Base-by-base conservation (phyloP, 2,329 filamentous ascomycete genomes). In the Nigrospora sphaerica region DNA sequence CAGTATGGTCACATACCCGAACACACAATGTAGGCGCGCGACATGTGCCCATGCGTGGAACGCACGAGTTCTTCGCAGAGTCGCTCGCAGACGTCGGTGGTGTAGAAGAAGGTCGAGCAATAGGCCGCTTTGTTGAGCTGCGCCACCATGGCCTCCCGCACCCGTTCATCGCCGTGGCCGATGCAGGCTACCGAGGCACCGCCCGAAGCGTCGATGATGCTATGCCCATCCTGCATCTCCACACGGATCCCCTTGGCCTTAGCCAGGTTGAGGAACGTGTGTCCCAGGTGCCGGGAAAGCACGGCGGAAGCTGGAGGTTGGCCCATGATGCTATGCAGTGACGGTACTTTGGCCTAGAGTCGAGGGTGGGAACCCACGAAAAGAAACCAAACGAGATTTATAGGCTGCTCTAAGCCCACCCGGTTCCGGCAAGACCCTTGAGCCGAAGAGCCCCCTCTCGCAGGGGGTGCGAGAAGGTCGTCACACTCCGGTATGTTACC, bases 131-230 rank as follows among this genome's bases (percentile, higher is more conserved):
- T 58, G 16, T 62, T 49, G 32, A 74, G 58, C 55, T 75, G 72
- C 12, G 59, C 55, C 11, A 57, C 49, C 39, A 71, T 66, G 6
- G 70, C 71, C 28, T 64, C 54, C 32, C 64, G 63, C 13, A 75
- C 69, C 45, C 65, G 60, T 17, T 54, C 44, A 44, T 74, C 58
- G 7, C 67, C 66, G 53, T 73, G 71, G 2, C 72, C 72, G 28
- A 75, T 55, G 51, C 70, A 73, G 9, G 69, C 64, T 31, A 75
- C 72, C 0, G 72, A 67, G 2, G 72, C 68, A 16, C 72, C 72
- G 9, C 70, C 66, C 9, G 65, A 69, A 11, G 68, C 71, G 48
- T 75, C 72, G 4, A 75, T 58, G 17, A 74, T 64, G 37, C 52
- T 60, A 7, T 59, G 62, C 13, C 70, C 71, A 49, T 70, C 65